A percentile compares a stretch with the other conserved stretches of the same genome.
phyloP scores from a whole-genome alignment of 139 green algal genomes.

The Tetraselmis chui region DNA sequence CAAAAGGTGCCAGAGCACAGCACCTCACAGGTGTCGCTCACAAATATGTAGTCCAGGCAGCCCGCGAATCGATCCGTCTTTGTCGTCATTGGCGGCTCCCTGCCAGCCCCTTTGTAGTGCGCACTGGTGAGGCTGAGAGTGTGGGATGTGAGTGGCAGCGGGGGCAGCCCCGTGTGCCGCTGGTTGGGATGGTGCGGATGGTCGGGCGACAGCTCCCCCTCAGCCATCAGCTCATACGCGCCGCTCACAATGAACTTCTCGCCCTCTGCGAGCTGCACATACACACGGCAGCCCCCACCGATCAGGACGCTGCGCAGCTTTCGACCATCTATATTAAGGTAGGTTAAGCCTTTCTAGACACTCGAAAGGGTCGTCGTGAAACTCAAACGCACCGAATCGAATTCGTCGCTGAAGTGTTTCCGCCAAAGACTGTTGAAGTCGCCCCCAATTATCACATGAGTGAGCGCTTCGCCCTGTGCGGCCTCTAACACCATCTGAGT shows the following conservation, averaged over 20 bases:
- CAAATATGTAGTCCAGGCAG: conserved; percentile 52
- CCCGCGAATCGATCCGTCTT: conserved; percentile 37
- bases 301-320: too few relatives aligned
- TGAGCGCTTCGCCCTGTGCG: background rate
- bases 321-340: too few relatives aligned
- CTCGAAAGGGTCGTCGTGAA: background rate
- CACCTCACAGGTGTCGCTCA: conserved; percentile 9
- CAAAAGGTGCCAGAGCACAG: too few relatives aligned
- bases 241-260: conserved; percentile 11
- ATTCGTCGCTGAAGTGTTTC: conserved; percentile 19
- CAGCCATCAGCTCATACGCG: conserved; percentile 33
- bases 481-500: background rate
- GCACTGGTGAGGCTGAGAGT: conserved; percentile 3
- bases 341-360: too few relatives aligned
- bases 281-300: too few relatives aligned
- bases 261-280: too few relatives aligned
- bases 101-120: background rate
- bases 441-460: conserved; percentile 28
- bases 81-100: conserved; percentile 48
- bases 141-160: background rate
- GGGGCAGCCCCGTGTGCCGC: background rate
- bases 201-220: conserved; percentile 15
- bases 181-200: conserved; percentile 24
- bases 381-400: conserved; percentile 14
- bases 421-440: conserved; percentile 37